Conservation (phyloP, 371 early-diverging fungal species). For the Circinella minor region DNA sequence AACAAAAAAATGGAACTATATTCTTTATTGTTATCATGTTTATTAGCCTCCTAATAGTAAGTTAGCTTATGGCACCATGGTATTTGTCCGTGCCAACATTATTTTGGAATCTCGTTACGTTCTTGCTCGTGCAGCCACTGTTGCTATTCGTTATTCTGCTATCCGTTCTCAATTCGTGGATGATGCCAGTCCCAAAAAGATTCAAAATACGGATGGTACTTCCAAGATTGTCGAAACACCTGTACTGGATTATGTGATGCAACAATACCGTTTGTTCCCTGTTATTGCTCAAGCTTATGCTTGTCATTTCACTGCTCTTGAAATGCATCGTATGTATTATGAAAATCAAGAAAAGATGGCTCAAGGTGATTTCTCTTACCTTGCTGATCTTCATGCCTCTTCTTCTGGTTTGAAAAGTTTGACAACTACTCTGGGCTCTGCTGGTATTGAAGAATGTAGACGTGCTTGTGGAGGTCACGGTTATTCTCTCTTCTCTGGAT, state of each 20-base stretch:
- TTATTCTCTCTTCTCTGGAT: conserved; percentile 79
- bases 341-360: conserved; percentile 70
- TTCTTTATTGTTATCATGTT: too few relatives aligned
- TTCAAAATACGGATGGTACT: conserved; percentile 20
- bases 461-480: conserved; percentile 91
- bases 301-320: conserved; percentile 75
- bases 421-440: conserved; percentile 72
- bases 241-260: conserved; percentile 81
- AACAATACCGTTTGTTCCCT: conserved; percentile 81
- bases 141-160: conserved; percentile 81
- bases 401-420: conserved; percentile 87
- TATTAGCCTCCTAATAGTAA: conserved; percentile 72
- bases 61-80: conserved; percentile 85
- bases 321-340: conserved; percentile 71
- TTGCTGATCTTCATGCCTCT: conserved; percentile 84
- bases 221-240: conserved; percentile 65
- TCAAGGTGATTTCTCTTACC: conserved; percentile 70
- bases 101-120: conserved; percentile 57
- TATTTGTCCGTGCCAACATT: conserved; percentile 72
- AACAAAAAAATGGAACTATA: not conserved
- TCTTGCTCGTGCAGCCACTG: conserved; percentile 79
- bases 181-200: conserved; percentile 52
- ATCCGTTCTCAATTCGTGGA: conserved; percentile 84
- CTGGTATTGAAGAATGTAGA: conserved; percentile 81
- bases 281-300: conserved; percentile 82